These are phyloP conservation scores for Arbutus unedo DNA, from an alignment of 148 eudicot genomes.

Conservation along the genomic window DNA sequence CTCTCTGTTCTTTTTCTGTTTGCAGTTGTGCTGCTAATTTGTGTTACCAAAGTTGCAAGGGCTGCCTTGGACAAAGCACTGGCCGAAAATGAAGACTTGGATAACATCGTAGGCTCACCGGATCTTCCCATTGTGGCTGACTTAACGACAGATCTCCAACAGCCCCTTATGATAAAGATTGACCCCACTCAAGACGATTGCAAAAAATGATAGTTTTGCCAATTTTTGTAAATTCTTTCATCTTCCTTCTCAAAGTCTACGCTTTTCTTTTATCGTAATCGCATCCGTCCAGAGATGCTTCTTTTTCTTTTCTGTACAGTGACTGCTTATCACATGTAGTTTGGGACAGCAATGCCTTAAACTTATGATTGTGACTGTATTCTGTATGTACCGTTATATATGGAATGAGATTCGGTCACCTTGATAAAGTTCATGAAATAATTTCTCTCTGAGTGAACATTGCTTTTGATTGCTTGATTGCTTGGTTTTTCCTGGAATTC, in stretches of 20 bases:
- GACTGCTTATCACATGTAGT: neutral
- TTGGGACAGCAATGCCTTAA: neutral
- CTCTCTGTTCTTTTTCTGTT: constrained; percentile 11
- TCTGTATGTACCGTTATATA: too few relatives aligned
- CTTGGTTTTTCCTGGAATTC: neutral
- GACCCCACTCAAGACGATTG: constrained; percentile 39
- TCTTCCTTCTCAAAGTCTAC: neutral
- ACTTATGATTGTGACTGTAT: too few relatives aligned
- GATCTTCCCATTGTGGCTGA: constrained; percentile 34
- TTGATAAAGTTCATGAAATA: neutral
- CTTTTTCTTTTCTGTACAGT: constrained; percentile 30
- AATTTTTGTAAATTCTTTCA: constrained; percentile 37
- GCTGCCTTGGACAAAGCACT: constrained; percentile 78
- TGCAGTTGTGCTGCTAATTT: constrained; percentile 68
- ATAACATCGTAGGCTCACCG: constrained; percentile 24
- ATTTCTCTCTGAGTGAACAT: neutral
- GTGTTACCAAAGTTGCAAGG: constrained; percentile 79
- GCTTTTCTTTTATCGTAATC: neutral
- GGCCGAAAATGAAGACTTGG: constrained; percentile 50
- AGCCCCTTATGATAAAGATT: constrained; percentile 50
- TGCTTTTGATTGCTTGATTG: neutral
- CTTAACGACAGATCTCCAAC: constrained; percentile 37
- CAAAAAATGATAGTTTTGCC: constrained; percentile 19
- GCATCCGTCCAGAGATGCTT: constrained; percentile 12
- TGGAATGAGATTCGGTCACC: too few relatives aligned